Evolutionary conservation across 2,329 filamentous ascomycete genomes (phyloP), one percentile per base, ranked within the genome.

Genomic region (Diaporthe vexans): DNA sequence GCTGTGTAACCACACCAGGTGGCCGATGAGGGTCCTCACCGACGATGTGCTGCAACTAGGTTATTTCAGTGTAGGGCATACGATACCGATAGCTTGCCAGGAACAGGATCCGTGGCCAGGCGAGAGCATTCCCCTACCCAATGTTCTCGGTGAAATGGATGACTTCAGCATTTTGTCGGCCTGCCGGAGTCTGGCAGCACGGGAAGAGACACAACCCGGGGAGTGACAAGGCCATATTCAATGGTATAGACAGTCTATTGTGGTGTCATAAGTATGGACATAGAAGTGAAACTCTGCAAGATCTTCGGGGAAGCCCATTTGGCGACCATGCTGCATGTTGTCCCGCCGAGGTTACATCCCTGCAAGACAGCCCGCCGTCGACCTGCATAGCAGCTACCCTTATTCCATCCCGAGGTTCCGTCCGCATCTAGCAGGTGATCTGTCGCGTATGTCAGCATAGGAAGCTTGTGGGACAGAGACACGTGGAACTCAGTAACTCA

Each of bases 221-320:
- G n/a, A 3, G 11, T 5, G 17, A 7, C 1, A 0, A 13, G 4
- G 26, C 6, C 17, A 40, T 2, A 13, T 15, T 35, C 7, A 0
- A 13, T 54, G n/a, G 9, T 54, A 68, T 54, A 40, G 63, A 54
- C 63, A 68, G 8, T 68, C 48, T 68, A 68, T 68, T 68, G 63
- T 68, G 48, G 33, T 24, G n/a, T 26, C 21, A 52, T 54, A 54
- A 68, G 17, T 68, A 68, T 68, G 63, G 48, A 68, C 63, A 68
- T 68, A 24, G 48, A 68, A 68, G 9, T 54, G 15, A 68, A 54
- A 21, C 19, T 68, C 1, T 19, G 63, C 33, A 2, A 52, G 15
- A 26, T 29, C n/a, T 21, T 5, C 13, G 1, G 5, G 15, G 10
- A 54, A 1, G 24, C 46, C 33, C 21, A 26, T 29, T 3, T 21